phyloP scores from a whole-genome alignment of 495 filamentous ascomycete genomes.

The Lepidopterella palustris region DNA sequence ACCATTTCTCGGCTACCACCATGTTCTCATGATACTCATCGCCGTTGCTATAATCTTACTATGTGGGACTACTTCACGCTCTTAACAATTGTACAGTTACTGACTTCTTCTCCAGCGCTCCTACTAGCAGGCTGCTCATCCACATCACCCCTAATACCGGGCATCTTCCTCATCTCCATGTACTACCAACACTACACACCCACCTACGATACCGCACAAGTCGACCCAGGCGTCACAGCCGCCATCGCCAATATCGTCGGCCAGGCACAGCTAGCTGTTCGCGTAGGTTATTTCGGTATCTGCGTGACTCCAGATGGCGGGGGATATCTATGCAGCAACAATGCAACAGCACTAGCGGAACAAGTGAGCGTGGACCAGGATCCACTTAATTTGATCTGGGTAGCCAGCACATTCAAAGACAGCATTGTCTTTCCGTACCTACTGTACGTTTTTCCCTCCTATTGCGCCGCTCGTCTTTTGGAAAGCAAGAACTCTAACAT shows the following conservation, averaged over 20 bases:
- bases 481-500: neutral
- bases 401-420: constrained; percentile 72
- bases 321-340: constrained; percentile 67
- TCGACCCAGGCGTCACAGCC: constrained; percentile 70
- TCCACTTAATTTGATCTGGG: constrained; percentile 74
- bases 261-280: constrained; percentile 56
- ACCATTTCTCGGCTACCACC: constrained; percentile 96
- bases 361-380: constrained; percentile 65
- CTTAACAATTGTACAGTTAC: constrained; percentile 2
- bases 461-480: no score
- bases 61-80: constrained; percentile 54
- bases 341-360: constrained; percentile 65
- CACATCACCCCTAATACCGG: constrained; percentile 65
- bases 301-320: constrained; percentile 69
- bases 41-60: constrained; percentile 89
- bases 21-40: constrained; percentile 97
- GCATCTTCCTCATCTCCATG: constrained; percentile 72
- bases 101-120: constrained; percentile 49
- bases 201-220: constrained; percentile 66
- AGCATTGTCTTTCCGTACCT: constrained; percentile 77
- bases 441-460: constrained; percentile 46
- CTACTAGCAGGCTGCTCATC: constrained; percentile 75
- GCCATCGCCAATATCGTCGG: constrained; percentile 72
- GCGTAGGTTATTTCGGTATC: constrained; percentile 71
- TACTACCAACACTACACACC: constrained; percentile 64